phyloP scores from a whole-genome alignment of 345 rosid genomes.

The Corchorus olitorius region DNA sequence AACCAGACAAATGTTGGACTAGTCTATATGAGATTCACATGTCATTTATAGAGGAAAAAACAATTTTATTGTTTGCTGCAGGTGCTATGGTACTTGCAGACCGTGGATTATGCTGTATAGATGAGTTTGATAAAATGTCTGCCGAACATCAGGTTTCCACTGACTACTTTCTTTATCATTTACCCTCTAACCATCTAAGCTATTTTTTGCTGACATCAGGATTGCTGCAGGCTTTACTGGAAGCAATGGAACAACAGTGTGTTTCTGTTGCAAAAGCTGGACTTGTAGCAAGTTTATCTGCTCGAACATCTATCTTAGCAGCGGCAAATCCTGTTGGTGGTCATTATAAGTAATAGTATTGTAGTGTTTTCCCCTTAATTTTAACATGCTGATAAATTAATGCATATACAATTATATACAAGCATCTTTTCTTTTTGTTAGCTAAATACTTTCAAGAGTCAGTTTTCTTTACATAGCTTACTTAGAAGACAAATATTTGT shows the following conservation, averaged over 20 bases:
- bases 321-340: slow-evolving; percentile 99
- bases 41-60: background rate
- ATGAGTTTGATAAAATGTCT: slow-evolving; percentile 98
- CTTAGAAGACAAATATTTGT: background rate
- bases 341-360: slow-evolving; percentile 76
- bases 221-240: slow-evolving; percentile 76
- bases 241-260: slow-evolving; percentile 99
- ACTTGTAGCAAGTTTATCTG: slow-evolving; percentile 93
- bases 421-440: background rate
- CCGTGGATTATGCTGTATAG: slow-evolving; percentile 93
- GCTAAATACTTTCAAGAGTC: background rate
- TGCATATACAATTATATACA: background rate
- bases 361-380: background rate
- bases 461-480: background rate
- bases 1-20: slow-evolving; percentile 80
- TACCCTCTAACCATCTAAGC: slow-evolving; percentile 22
- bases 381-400: background rate
- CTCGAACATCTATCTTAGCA: slow-evolving; percentile 94
- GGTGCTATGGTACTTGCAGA: slow-evolving; percentile 99
- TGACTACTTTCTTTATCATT: slow-evolving; percentile 22
- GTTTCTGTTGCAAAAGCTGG: slow-evolving; percentile 99
- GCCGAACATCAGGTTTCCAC: slow-evolving; percentile 86
- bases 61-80: slow-evolving; percentile 27
- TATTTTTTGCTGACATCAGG: slow-evolving; percentile 29
- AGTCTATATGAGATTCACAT: background rate